Evolutionary conservation across 169 alveolate genomes (phyloP), one percentile per base, ranked within the genome.

Genomic region (Plasmodium vivax): DNA sequence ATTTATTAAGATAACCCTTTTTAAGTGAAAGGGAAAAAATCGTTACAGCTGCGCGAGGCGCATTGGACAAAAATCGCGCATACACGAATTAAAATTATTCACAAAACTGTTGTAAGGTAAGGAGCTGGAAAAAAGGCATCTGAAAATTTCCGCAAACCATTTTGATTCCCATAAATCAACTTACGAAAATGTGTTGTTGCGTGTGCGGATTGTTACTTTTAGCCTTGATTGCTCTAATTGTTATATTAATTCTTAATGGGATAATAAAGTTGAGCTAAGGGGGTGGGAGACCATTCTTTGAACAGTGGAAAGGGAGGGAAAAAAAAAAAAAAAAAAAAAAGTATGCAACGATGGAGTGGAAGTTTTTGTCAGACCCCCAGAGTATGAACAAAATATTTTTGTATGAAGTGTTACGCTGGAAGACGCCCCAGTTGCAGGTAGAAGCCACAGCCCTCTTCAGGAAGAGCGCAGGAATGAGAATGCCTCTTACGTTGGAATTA

Each of bases 161-260:
- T 83, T 34, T 56, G 2, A 68, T 30, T 36, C 3, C 45, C n/a
- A 75, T 19, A 75, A 75, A 36, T 75, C 27, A 8, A 34, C 62
- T 72, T 5, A 47, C 45, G 51, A 88, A 88, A 58, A 90, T 90
- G 94, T 90, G 94, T 80, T 90, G 94, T 43, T 90, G 94, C 74
- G 74, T 90, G 54, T 90, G 88, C 79, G 94, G 88, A 27, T 80
- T 90, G 41, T 68, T 90, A 62, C 27, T 90, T 12, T 56, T 62
- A 80, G 82, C 91, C 19, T 14, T 90, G 58, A 27, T 90, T 27
- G 94, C 94, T 58, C 23, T 90, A 68, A 80, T 90, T 56, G 82
- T 90, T 38, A 1, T 90, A 43, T 90, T 90, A 68, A 62, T 90
- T 80, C 82, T 90, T 23, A 90, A 90, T 79, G 94, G 94, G 41